These are phyloP conservation scores for rapeseed (Brassica napus) DNA, from an alignment of 345 rosid genomes.

Conservation along the genomic window DNA sequence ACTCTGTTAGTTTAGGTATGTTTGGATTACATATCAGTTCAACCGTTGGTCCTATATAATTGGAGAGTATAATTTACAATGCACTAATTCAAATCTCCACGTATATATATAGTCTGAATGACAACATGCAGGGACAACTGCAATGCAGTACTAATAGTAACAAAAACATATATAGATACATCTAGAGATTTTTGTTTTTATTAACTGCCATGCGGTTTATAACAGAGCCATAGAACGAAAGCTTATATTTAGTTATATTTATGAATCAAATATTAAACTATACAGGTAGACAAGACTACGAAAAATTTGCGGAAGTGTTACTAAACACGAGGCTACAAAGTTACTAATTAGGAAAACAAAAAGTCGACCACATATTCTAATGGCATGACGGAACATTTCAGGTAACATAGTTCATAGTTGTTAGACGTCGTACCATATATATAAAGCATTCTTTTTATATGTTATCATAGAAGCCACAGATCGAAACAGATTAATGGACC, in stretches of 20 bases:
- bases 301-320: neutral
- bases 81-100: neutral
- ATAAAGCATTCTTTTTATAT: slow-evolving; percentile 3
- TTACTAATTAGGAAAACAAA: neutral
- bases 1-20: too few relatives aligned
- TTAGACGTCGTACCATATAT: slow-evolving; percentile 27
- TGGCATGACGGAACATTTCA: slow-evolving; percentile 22
- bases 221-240: too few relatives aligned
- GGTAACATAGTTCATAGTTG: slow-evolving; percentile 23
- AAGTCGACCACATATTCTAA: neutral
- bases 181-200: too few relatives aligned
- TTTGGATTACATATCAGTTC: too few relatives aligned
- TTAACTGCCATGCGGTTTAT: too few relatives aligned
- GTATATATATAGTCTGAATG: neutral
- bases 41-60: too few relatives aligned
- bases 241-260: neutral
- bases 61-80: neutral
- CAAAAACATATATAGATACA: too few relatives aligned
- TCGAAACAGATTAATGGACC: slow-evolving; percentile 11
- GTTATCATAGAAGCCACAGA: slow-evolving; percentile 18
- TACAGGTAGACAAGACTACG: neutral
- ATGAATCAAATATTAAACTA: neutral
- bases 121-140: too few relatives aligned
- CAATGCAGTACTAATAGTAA: too few relatives aligned
- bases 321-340: neutral